A percentile compares a stretch with the other conserved stretches of the same genome.
phyloP scores from a whole-genome alignment of 2,329 filamentous ascomycete genomes.

The Mycogone perniciosa region DNA sequence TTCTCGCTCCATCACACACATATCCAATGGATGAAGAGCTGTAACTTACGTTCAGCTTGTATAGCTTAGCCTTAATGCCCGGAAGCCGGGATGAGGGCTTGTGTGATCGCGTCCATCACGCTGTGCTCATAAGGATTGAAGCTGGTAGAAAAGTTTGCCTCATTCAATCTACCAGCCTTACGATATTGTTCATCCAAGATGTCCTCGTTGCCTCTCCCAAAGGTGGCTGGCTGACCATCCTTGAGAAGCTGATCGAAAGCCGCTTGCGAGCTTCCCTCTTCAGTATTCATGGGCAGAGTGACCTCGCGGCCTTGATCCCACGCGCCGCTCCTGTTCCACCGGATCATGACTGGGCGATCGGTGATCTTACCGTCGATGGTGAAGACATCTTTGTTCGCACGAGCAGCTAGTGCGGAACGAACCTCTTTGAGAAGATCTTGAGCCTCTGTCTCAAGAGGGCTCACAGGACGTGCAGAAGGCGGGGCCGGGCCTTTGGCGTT shows the following conservation, averaged over 20 bases:
- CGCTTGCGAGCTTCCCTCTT: not conserved
- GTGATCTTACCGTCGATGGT: not conserved
- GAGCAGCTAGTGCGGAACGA: not conserved
- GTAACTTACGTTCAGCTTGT: not conserved
- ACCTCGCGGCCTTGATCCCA: not conserved
- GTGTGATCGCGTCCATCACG: not conserved
- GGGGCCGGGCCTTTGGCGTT: too few species aligned
- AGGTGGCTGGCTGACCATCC: conserved; percentile 37
- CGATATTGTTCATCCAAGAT: conserved; percentile 47
- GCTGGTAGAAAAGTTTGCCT: conserved; percentile 36
- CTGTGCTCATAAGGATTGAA: too few species aligned
- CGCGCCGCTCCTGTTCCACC: not conserved
- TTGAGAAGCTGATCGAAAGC: not conserved
- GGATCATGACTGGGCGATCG: not conserved
- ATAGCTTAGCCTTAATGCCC: not conserved
- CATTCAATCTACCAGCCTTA: conserved; percentile 47
- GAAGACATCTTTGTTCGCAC: not conserved
- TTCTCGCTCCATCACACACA: not conserved
- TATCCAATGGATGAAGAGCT: not conserved
- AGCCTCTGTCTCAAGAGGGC: too few species aligned
- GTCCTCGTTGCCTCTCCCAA: conserved; percentile 39
- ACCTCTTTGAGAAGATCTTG: not conserved
- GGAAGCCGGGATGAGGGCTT: not conserved
- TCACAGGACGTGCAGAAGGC: too few species aligned
- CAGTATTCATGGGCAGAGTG: not conserved